Base-by-base conservation (phyloP, 805 yeast species). In the Nakazawaea holstii region DNA sequence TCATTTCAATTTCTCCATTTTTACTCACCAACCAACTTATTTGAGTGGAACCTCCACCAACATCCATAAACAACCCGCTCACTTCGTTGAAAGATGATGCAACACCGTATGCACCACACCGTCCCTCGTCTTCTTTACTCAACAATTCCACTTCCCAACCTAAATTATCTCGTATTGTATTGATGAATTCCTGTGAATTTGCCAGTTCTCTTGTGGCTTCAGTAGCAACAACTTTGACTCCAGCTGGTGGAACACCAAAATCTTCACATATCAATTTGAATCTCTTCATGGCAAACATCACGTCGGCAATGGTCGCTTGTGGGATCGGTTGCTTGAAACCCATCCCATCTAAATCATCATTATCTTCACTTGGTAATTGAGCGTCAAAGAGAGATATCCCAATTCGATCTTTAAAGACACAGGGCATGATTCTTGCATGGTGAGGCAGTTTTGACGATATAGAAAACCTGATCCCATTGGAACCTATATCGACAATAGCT, bases 401-500 rank as follows among this genome's bases (percentile, higher is more conserved):
- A 2, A 84, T 73, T 41, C 90, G 66, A 54, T 85, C 92, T 52
- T 84, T 87, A 64, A 80, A 85, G 9, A 84, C 80, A 59, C 88
- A 82, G 0, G 94, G 92, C 77, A 86, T 77, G 4, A 82, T 80
- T 51, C 94, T 71, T 1, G 88, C 87, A 60, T 82, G 86, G 51
- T 77, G 82, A 1, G 84, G 70, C 3, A 85, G 83, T 42, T 77
- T 72, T 2, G 89, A 82, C 14, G 88, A 79, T 36, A 85, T 83
- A 37, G 87, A 78, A 58, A 86, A 83, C 45, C 91, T 67, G 40
- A 85, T 75, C 35, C 88, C 91, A 58, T 83, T 82, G 15, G 91
- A 81, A 8, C 91, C 92, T 17, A 86, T 82, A 60, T 86, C 91
- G 3, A 84, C 89, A 40, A 85, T 78, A 8, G 84, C 89, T 14